These are phyloP conservation scores for Wickerhamomyces chaumierensis DNA, from an alignment of 805 yeast genomes.

Conservation along the genomic window DNA sequence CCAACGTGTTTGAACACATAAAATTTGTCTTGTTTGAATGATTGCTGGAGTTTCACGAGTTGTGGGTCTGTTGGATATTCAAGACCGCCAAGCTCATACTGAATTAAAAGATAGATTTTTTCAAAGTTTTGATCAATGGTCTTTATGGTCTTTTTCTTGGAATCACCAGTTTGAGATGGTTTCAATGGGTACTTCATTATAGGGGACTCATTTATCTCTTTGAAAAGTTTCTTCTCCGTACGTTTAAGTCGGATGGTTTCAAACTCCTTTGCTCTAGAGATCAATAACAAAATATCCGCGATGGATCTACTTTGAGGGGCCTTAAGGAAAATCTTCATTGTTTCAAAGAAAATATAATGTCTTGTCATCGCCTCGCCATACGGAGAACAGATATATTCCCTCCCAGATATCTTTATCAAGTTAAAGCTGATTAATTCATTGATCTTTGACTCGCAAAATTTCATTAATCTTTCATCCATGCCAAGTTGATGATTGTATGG, in stretches of 20 bases:
- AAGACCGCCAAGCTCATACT: slow-evolving; percentile 38
- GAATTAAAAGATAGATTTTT: slow-evolving; percentile 32
- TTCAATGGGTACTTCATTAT: slow-evolving; percentile 25
- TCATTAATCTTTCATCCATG: slow-evolving; percentile 21
- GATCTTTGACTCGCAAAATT: slow-evolving; percentile 25
- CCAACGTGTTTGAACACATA: slow-evolving; percentile 30
- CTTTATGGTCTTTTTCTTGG: slow-evolving; percentile 16
- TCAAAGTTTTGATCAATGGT: slow-evolving; percentile 18
- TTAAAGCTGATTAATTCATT: slow-evolving; percentile 20
- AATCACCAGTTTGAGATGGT: background rate
- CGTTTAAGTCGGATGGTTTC: slow-evolving; percentile 27
- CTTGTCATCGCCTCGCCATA: slow-evolving; percentile 39
- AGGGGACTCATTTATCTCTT: slow-evolving; percentile 30
- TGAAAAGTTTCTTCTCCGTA: slow-evolving; percentile 33
- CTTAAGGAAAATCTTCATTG: slow-evolving; percentile 27
- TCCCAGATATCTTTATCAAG: slow-evolving; percentile 17
- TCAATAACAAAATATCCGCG: slow-evolving; percentile 15
- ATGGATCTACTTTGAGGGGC: slow-evolving; percentile 8
- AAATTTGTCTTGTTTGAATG: slow-evolving; percentile 33
- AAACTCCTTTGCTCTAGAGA: slow-evolving; percentile 31
- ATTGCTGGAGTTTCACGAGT: slow-evolving; percentile 25
- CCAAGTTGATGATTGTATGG: slow-evolving; percentile 12
- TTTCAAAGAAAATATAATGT: slow-evolving; percentile 33
- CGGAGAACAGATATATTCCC: slow-evolving; percentile 21
- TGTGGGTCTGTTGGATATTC: slow-evolving; percentile 35